phyloP scores from a whole-genome alignment of 2,329 filamentous ascomycete genomes.

The Neocucurbitaria cava region DNA sequence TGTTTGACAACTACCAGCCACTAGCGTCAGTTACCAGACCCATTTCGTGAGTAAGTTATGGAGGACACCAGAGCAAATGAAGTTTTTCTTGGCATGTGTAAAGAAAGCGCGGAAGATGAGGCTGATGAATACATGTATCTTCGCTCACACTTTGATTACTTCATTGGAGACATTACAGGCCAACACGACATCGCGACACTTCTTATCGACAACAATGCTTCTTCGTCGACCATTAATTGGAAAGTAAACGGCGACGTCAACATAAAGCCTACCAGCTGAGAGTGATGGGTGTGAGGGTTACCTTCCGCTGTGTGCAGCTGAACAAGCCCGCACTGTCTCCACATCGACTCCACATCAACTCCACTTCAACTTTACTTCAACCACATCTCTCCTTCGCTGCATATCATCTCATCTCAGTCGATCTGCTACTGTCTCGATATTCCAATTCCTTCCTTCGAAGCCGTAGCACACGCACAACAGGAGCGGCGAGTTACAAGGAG shows the following conservation, averaged over 20 bases:
- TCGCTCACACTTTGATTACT: background rate
- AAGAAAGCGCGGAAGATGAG: background rate
- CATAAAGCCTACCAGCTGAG: slow-evolving; percentile 9
- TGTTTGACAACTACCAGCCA: too few relatives aligned
- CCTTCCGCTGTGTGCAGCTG: slow-evolving; percentile 18
- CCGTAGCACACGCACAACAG: background rate
- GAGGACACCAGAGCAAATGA: too few relatives aligned
- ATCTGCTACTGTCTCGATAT: background rate
- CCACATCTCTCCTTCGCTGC: slow-evolving; percentile 6
- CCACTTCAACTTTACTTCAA: slow-evolving; percentile 14
- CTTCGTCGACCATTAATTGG: background rate
- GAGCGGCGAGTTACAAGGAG: background rate
- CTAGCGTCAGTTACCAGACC: too few relatives aligned
- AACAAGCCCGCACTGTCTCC: too few relatives aligned
- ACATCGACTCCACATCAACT: too few relatives aligned
- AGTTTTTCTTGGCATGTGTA: too few relatives aligned
- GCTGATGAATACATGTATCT: too few relatives aligned
- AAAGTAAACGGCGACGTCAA: slow-evolving; percentile 1
- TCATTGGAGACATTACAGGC: background rate
- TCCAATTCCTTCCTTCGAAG: background rate
- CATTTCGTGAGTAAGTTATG: too few relatives aligned
- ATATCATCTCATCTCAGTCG: background rate
- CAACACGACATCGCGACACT: background rate
- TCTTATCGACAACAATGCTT: background rate
- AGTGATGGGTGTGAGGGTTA: slow-evolving; percentile 4